Evolutionary conservation across 306 rosid genomes (phyloP).

Genomic region (Pterocarpus santalinus): DNA sequence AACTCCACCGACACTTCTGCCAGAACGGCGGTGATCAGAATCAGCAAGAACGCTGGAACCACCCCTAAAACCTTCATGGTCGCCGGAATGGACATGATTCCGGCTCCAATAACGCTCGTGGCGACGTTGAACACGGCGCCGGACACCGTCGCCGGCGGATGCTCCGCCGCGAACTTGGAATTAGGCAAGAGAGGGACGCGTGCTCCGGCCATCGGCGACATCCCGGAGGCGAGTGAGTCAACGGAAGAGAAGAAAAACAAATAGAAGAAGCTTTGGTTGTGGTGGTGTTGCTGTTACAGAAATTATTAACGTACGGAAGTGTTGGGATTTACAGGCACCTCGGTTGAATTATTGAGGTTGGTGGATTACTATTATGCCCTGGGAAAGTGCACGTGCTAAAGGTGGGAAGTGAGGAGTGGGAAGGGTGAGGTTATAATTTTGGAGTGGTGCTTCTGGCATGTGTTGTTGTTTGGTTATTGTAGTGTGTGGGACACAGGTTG

Average conservation of each 20-base stretch:
- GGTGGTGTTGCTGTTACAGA: neutral
- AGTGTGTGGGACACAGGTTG: constrained; percentile 5
- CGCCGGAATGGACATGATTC: constrained; percentile 96
- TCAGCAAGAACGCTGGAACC: constrained; percentile 72
- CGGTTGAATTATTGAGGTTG: constrained; percentile 9
- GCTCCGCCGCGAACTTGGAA: neutral
- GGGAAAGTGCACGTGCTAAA: neutral
- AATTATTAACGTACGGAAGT: neutral
- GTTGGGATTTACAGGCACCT: neutral
- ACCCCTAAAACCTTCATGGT: constrained; percentile 87
- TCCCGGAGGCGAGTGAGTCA: constrained; percentile 23
- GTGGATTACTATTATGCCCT: constrained; percentile 48
- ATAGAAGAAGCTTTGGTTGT: neutral
- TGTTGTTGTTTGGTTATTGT: neutral
- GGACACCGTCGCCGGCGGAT: constrained; percentile 57
- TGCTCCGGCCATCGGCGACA: constrained; percentile 65
- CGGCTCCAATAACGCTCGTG: constrained; percentile 89
- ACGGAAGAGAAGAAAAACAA: neutral
- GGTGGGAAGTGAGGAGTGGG: neutral
- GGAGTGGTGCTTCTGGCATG: neutral
- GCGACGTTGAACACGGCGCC: constrained; percentile 93
- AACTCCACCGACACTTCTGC: constrained; percentile 78
- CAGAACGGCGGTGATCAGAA: constrained; percentile 64
- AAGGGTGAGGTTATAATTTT: constrained; percentile 41
- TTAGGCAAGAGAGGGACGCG: constrained; percentile 61